Conservation (phyloP, 768 basidiomycete species). For the Panaeolus cyanescens region DNA sequence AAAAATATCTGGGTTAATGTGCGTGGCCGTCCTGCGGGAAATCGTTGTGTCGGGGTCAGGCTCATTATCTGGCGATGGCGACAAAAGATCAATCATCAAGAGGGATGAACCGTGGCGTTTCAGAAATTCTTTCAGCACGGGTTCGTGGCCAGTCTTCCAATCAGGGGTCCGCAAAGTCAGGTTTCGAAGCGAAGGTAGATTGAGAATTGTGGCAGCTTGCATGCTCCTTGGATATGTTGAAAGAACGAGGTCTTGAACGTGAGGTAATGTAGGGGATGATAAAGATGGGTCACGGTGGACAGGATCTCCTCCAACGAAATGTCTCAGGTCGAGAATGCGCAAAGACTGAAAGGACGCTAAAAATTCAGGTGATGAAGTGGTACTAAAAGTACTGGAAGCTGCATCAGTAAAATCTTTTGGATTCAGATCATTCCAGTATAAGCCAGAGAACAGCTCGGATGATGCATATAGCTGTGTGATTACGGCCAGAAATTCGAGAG, state of each 20-base stretch:
- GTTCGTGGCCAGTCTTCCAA: slow-evolving; percentile 16
- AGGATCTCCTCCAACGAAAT: slow-evolving; percentile 32
- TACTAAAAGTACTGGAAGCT: no score
- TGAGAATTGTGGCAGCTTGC: slow-evolving; percentile 35
- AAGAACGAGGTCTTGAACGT: slow-evolving; percentile 42
- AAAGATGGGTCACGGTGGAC: slow-evolving; percentile 13
- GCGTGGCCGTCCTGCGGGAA: slow-evolving; percentile 24
- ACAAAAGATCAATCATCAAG: slow-evolving; percentile 40
- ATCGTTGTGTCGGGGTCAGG: slow-evolving; percentile 28
- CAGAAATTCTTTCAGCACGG: slow-evolving; percentile 38
- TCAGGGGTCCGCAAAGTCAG: slow-evolving; percentile 39
- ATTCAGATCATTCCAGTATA: slow-evolving; percentile 40
- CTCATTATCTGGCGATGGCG: slow-evolving; percentile 35
- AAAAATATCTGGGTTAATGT: slow-evolving; percentile 44
- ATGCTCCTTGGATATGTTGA: slow-evolving; percentile 40
- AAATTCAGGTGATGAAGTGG: slow-evolving; percentile 32
- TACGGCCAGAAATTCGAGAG: slow-evolving; percentile 43
- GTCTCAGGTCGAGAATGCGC: slow-evolving; percentile 47
- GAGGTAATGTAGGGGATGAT: slow-evolving; percentile 36
- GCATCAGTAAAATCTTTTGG: slow-evolving; percentile 2
- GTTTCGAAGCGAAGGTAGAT: slow-evolving; percentile 43
- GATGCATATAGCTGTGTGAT: slow-evolving; percentile 41
- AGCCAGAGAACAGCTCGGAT: slow-evolving; percentile 33
- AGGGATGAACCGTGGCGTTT: slow-evolving; percentile 41
- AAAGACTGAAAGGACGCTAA: slow-evolving; percentile 42